These are phyloP conservation scores for Lactarius sp. DNA, from an alignment of 768 basidiomycete genomes.

Conservation along the genomic window DNA sequence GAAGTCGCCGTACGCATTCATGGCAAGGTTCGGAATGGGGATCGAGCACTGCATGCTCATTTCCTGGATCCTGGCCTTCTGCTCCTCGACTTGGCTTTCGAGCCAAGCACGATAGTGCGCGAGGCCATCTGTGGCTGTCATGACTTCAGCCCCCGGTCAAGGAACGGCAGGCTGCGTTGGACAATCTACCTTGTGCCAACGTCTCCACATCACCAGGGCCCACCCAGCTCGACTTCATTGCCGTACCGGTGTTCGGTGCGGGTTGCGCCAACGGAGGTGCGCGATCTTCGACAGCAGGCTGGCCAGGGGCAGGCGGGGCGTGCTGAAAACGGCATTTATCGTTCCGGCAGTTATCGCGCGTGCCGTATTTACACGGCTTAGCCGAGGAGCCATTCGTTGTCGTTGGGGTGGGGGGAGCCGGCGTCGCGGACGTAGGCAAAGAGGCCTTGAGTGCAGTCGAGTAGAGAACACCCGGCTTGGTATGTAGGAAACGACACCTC, in stretches of 20 bases:
- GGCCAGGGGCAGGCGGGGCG: neutral
- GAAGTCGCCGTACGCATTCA: neutral
- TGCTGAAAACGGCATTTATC: neutral
- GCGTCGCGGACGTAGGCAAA: neutral
- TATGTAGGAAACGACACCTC: neutral
- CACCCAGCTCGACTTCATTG: no score
- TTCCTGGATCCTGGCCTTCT: slow-evolving; percentile 7
- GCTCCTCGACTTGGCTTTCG: neutral
- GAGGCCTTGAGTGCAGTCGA: neutral
- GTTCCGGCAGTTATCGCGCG: neutral
- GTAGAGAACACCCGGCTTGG: neutral
- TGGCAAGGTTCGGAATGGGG: slow-evolving; percentile 14
- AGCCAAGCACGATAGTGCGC: slow-evolving; percentile 6
- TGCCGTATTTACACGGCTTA: neutral
- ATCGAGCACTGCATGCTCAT: slow-evolving; percentile 14
- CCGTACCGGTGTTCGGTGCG: neutral
- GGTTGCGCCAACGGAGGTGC: neutral
- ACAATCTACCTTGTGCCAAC: slow-evolving; percentile 10
- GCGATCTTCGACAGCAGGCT: neutral
- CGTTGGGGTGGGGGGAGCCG: neutral
- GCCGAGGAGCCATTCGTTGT: neutral
- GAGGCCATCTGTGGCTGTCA: neutral
- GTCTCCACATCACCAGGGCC: neutral
- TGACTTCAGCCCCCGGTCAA: neutral
- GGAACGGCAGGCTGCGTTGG: neutral